Base-by-base conservation (phyloP, 495 filamentous ascomycete genomes). In the Talaromyces thailandensis region DNA sequence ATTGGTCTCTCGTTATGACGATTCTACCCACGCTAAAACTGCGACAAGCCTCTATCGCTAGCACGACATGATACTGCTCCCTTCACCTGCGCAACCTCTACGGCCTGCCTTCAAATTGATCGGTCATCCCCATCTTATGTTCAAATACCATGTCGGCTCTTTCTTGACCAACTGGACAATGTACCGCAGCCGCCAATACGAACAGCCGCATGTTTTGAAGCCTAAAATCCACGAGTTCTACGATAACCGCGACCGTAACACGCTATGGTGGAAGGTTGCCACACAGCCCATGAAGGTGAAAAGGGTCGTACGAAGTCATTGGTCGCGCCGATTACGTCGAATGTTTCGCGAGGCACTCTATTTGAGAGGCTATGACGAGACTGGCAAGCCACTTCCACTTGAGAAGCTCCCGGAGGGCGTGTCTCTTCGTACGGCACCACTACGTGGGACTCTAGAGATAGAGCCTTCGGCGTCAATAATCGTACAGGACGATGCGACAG, bases 271-370 rank as follows among this genome's bases (percentile, higher is more conserved):
- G 73, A 72, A 71, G 24, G 69, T 75, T 1, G 68, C 72, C 0
- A 60, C 68, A 7, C 48, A 63, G 31, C 28, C 68, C 61, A 6
- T 78, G 53, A 18, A 70, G 62, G 28, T 63, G 18, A 79, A 75
- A 26, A 71, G 75, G 16, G 80, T 85, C 48, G 80, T 91, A 16
- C 79, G 84, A 45, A 79, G 70, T 4, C 82, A 74, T 77, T 72
- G 74, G 7, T 69, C 67, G 28, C 79, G 80, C 66, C 79, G 81
- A 70, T 45, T 85, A 9, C 70, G 76, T 32, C 66, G 72, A 21
- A 87, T 86, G 0, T 75, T 93, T 40, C 64, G 63, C 56, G 74
- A 82, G 55, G 82, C 80, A 18, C 72, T 92, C 64, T 77, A 71
- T 62, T 76, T 70, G 32, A 76, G 71, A 56, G 86, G 87, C 1